These are phyloP conservation scores for Penicillium brasilianum DNA, from an alignment of 2,329 filamentous ascomycete genomes.

Conservation along the genomic window DNA sequence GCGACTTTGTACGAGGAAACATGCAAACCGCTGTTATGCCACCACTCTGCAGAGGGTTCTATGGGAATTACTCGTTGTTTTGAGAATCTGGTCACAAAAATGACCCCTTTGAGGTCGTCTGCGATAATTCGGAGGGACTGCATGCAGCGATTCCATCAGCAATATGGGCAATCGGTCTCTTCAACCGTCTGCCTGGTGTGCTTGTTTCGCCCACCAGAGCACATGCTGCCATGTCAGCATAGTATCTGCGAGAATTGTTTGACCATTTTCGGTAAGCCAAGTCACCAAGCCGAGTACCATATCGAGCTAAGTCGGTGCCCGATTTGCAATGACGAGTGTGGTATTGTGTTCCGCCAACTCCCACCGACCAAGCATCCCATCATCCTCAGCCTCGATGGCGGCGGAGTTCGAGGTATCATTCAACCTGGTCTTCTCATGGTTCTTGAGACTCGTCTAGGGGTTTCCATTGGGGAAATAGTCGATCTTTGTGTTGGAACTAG, in stretches of 20 bases:
- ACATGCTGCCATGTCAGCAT: slow-evolving; percentile 26
- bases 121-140: background rate
- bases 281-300: slow-evolving; percentile 12
- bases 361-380: slow-evolving; percentile 26
- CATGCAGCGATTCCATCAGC: background rate
- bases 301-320: slow-evolving; percentile 14
- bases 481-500: slow-evolving; percentile 24
- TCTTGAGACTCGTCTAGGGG: slow-evolving; percentile 23
- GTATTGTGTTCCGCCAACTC: slow-evolving; percentile 19
- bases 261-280: slow-evolving; percentile 17
- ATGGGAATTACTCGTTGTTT: background rate
- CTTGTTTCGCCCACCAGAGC: slow-evolving; percentile 22
- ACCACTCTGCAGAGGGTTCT: background rate
- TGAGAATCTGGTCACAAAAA: background rate
- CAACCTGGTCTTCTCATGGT: slow-evolving; percentile 23
- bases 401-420: slow-evolving; percentile 26
- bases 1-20: background rate
- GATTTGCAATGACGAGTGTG: background rate
- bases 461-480: slow-evolving; percentile 6
- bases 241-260: slow-evolving; percentile 26
- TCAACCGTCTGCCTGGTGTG: slow-evolving; percentile 18
- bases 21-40: background rate
- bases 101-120: background rate
- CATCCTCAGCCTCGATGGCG: slow-evolving; percentile 27
- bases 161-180: background rate